Evolutionary conservation across 495 filamentous ascomycete species (phyloP), one percentile per base, ranked within the genome.

Genomic region (Penicillium bialowiezense): DNA sequence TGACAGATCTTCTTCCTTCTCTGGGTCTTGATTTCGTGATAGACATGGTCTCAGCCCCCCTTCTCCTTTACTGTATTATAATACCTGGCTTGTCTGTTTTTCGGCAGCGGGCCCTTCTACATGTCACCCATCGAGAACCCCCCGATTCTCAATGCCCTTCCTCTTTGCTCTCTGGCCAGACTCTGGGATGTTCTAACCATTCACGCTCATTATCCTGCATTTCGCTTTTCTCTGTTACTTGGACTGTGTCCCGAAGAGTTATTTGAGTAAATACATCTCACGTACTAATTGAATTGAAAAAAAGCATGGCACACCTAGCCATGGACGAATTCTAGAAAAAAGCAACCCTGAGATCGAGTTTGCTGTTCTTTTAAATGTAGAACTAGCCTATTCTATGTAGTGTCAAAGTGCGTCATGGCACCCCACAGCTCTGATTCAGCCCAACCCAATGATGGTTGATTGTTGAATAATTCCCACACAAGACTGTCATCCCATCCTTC

Each of bases 1-100:
- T n/a, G 33, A 17, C 35, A 76, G 71, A 75, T 76, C 59, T 78
- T 82, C 63, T 82, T 82, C 70, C 69, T 82, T 60, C 63, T 82
- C 36, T 82, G 78, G 79, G 79, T 82, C 31, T 66, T 82, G 59
- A 73, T 81, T 59, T 78, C 77, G 33, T 73, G 75, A 67, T 79
- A 68, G 59, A 67, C 44, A 56, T 38, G 48, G 58, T 46, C 33
- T 40, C 39, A 32, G 24, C 17, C 50, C 35, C 46, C 44, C 37
- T 44, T 50, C 56, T 14, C 44, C 44, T 48, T 41, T 68, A 65
- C 50, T 73, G 69, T 73, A 73, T 65, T 63, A 71, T 65, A 71
- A 71, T 60, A 56, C 38, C 36, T 50, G 51, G 48, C 52, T 35
- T 28, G 44, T 41, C 21, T 50, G 46, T 45, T 36, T n/a, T 14